These are phyloP conservation scores for Stachybotrys echinatus DNA, from an alignment of 2,329 filamentous ascomycete genomes.

Conservation along the genomic window DNA sequence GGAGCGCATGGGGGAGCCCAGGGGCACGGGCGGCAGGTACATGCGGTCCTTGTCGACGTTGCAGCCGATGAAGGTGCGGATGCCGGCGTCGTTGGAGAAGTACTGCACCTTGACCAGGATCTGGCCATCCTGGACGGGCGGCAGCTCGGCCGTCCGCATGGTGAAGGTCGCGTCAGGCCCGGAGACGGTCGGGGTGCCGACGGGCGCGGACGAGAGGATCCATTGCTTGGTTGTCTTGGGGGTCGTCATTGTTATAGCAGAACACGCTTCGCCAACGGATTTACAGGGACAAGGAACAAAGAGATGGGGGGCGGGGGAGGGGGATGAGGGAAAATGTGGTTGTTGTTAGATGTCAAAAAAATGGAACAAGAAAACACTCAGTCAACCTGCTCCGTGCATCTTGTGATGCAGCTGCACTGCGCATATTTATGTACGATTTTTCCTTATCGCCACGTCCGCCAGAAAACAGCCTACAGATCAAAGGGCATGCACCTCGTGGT, in stretches of 20 bases:
- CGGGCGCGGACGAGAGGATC: constrained; percentile 18
- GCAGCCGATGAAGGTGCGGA: constrained; percentile 21
- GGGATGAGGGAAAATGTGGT: too few relatives aligned
- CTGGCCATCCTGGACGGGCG: constrained; percentile 17
- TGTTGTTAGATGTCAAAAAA: too few relatives aligned
- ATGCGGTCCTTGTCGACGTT: constrained; percentile 19
- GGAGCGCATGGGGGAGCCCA: constrained; percentile 20
- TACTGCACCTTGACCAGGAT: constrained; percentile 19
- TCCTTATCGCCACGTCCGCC: too few relatives aligned
- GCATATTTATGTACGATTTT: too few relatives aligned
- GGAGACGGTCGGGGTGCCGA: constrained; percentile 16
- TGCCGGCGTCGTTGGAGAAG: constrained; percentile 21
- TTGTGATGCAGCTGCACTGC: too few relatives aligned
- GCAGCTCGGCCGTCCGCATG: constrained; percentile 16
- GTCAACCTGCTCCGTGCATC: too few relatives aligned
- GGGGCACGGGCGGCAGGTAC: constrained; percentile 20
- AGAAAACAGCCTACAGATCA: too few relatives aligned
- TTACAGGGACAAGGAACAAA: too few relatives aligned
- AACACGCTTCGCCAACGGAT: too few relatives aligned
- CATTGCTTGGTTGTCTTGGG: constrained; percentile 22
- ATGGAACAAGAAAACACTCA: too few relatives aligned
- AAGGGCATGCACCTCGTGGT: too few relatives aligned
- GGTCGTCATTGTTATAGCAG: background rate
- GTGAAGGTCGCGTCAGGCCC: constrained; percentile 20
- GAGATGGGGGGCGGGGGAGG: too few relatives aligned